Evolutionary conservation across 1,284 basidiomycete genomes (phyloP).

Genomic region (Cutaneotrichosporon dermatis): DNA sequence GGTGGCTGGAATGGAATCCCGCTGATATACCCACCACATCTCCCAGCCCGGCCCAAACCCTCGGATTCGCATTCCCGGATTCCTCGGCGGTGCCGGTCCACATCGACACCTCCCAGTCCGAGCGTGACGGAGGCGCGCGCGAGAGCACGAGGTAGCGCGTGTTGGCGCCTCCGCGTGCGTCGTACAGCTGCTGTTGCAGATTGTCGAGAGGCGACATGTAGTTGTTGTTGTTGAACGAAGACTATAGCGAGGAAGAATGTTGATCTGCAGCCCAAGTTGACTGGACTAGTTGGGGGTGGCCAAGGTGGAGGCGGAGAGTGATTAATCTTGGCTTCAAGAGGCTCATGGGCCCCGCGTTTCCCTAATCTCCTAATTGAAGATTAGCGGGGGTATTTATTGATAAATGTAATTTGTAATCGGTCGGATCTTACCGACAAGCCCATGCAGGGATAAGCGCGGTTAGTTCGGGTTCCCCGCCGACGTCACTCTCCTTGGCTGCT

Average conservation of each 20-base stretch:
- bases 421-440: background rate
- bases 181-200: conserved; percentile 18
- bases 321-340: too few relatives aligned
- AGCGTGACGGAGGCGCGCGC: background rate
- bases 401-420: background rate
- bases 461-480: background rate
- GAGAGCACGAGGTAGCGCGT: conserved; percentile 16
- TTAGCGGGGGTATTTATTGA: too few relatives aligned
- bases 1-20: too few relatives aligned
- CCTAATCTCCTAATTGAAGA: background rate
- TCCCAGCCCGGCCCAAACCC: conserved; percentile 12
- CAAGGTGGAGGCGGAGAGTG: too few relatives aligned
- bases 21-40: background rate
- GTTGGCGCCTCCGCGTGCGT: background rate
- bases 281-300: too few relatives aligned
- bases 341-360: too few relatives aligned
- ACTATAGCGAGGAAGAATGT: too few relatives aligned
- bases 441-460: background rate
- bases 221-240: background rate
- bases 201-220: conserved; percentile 6
- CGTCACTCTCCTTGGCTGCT: too few relatives aligned
- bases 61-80: background rate
- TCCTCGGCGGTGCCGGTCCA: conserved; percentile 2
- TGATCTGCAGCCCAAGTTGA: too few relatives aligned
- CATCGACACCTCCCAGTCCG: conserved; percentile 11